Evolutionary conservation across 164 flowering plant species (phyloP), one percentile per base, ranked within the genome.

Genomic region (Vitis rupestris): DNA sequence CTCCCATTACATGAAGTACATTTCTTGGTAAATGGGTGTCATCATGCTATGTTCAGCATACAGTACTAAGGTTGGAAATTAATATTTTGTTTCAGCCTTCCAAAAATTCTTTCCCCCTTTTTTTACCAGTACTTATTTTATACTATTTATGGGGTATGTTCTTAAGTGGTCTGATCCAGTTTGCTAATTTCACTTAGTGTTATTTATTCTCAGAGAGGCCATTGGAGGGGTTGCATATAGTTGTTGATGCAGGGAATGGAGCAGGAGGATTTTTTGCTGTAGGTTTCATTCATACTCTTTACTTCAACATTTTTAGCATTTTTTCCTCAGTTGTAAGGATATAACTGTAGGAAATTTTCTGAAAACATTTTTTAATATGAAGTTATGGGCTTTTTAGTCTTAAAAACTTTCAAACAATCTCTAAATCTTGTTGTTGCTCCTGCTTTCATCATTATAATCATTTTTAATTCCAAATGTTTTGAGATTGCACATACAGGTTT

Each of bases 181-280:
- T 63, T 68, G n/a, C 69, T 78, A 47, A 59, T 58, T 63, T 19
- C 62, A 54, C 10, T 63, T 76, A 19, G n/a, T 49, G 54, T 27
- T 71, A 16, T 74, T 65, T 23, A 79, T 60, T 72, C 61, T 53
- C 86, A 93, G 99, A 93, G 82, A 95, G 86, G 79, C 98, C 98
- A 72, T 69, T 93, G 88, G 95, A 89, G 75, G 99, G 99, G 16
- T 95, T 95, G 82, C 99, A 95, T 76, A 84, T 95, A 59, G 79
- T 95, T 74, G 99, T 95, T 78, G 99, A 95, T 81, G 99, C 97
- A 14, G 99, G 99, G 68, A 95, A 95, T 82, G 99, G 99, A 75
- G 95, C 99, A 29, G 98, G 99, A 70, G 99, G 98, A 2, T 95
- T 95, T 77, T 95, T 95, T 79, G 88, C 97, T 19, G 99, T 93